Evolutionary conservation across 805 yeast species (phyloP), one percentile per base, ranked within the genome.

Genomic region (Yamadazyma ubonensis): DNA sequence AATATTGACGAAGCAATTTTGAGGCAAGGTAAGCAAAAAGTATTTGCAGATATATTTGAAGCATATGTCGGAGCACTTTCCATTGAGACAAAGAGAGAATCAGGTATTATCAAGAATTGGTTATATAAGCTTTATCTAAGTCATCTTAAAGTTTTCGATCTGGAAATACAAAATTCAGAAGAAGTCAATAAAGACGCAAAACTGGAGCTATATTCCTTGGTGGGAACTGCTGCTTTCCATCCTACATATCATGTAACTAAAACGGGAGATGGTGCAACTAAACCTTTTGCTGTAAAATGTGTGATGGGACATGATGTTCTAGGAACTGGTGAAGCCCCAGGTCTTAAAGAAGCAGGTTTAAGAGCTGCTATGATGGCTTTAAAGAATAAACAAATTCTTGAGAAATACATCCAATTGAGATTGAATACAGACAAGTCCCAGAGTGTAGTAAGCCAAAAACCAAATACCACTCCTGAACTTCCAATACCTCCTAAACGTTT

Each of bases 21-120:
- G 38, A 57, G 62, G 20, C 64, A 67, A 23, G 86, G 86, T 6
- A 78, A 73, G 43, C 75, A 75, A 47, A 93, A 93, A 55, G 67
- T 85, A 3, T 75, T 75, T 53, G 96, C 98, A 0, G 99, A 91
- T 68, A 79, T 85, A 0, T 86, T 91, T 57, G 99, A 93, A 62
- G 96, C 98, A 0, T 91, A 91, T 50, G 73, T 93, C 33, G 98
- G 96, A 5, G 99, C 95, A 0, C 60, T 91, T 22, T 73, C 75
- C 6, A 67, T 78, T 16, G 95, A 86, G 46, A 66, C 75, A 29
- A 64, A 63, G 9, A 59, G 64, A 12, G 75, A 79, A 44, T 63
- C 75, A 36, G 57, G 65, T 2, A 70, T 60, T 16, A 72, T 84
- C 5, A 72, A 73, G 47, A 59, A 66, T 9, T 85, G 91, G 91